Base-by-base conservation (phyloP, 2,329 filamentous ascomycete species). In the Ceratocystis huliohia region DNA sequence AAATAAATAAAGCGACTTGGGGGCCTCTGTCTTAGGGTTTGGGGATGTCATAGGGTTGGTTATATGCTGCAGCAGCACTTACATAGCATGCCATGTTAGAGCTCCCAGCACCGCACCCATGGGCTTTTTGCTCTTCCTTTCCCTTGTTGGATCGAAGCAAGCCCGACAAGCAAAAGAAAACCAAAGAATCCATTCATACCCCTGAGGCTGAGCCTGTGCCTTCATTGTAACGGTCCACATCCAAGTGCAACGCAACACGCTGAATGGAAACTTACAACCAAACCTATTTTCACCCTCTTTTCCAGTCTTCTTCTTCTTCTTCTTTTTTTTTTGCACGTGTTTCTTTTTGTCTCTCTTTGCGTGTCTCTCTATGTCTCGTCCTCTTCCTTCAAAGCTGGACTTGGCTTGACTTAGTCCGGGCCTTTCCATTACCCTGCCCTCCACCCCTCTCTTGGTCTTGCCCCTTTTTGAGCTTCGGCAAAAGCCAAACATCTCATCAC, bases 141-240 rank as follows among this genome's bases (percentile, higher is more conserved):
- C 33, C 33, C 33, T 37, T 37, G 33, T 4, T 37, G 13, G 33
- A 37, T 37, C 33, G 33, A 8, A 13, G 33, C 8, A 37, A 15
- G 28, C 28, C 6, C 44, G 28, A 53, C 5, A 45, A 65, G 33
- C 13, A 44, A 56, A 17, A 17, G 57, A 20, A 61, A 20, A 8
- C 45, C 17, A 7, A 48, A 20, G 8, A 50, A 50, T 22, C 46
- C 46, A 57, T 30, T 50, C 64, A 61, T 61, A 48, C 56, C 53
- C 64, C 64, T 65, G 64, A 65, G 64, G 64, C 64, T 65, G 64
- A 65, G 64, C 53, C 44, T 33, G 46, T 65, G 37, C 41, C 41
- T 65, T 28, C 30, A 17, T 15, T 62, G n/a, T 44, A 48, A 64
- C 45, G 15, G 30, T 50, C 22, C 33, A 37, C 33, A 22, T 50